A percentile compares a stretch with the other conserved stretches of the same genome.
Evolutionary conservation across 331 rosid species (phyloP).

Genomic region (Rhamnella rubrinervis): DNA sequence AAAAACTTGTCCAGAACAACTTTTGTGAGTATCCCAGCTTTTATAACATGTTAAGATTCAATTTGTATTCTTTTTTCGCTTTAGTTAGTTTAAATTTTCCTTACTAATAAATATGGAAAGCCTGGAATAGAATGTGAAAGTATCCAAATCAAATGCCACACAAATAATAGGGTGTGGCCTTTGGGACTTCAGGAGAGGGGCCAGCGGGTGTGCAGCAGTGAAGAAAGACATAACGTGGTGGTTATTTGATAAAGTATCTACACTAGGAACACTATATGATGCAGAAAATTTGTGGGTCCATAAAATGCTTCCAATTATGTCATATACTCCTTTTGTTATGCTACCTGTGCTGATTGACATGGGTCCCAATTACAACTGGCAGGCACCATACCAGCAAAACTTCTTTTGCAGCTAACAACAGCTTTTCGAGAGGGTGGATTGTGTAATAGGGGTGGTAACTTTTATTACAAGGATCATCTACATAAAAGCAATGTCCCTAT

Average conservation of each 20-base stretch:
- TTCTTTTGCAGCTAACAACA: slow-evolving; percentile 87
- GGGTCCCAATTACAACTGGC: slow-evolving; percentile 22
- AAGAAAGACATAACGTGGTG: too few species aligned
- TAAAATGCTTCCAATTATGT: too few species aligned
- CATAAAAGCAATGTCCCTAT: slow-evolving; percentile 69
- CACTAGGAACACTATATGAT: too few species aligned
- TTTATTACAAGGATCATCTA: slow-evolving; percentile 76
- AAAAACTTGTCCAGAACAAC: slow-evolving; percentile 85
- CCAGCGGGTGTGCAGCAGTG: background rate
- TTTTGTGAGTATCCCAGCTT: slow-evolving; percentile 65
- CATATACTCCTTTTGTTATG: background rate
- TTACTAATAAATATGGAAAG: background rate
- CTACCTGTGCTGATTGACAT: background rate
- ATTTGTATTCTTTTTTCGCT: background rate
- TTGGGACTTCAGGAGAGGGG: background rate
- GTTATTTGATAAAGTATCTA: background rate
- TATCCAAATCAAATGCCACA: background rate
- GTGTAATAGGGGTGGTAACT: slow-evolving; percentile 61
- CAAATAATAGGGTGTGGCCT: background rate
- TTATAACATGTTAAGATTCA: background rate
- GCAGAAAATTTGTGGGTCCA: too few species aligned
- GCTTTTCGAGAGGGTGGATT: slow-evolving; percentile 92
- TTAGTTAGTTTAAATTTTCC: background rate
- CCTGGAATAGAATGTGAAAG: background rate
- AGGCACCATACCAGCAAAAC: slow-evolving; percentile 97